These are phyloP conservation scores for Fusarium gaditjirri DNA, from an alignment of 2,329 filamentous ascomycete genomes.

Conservation along the genomic window DNA sequence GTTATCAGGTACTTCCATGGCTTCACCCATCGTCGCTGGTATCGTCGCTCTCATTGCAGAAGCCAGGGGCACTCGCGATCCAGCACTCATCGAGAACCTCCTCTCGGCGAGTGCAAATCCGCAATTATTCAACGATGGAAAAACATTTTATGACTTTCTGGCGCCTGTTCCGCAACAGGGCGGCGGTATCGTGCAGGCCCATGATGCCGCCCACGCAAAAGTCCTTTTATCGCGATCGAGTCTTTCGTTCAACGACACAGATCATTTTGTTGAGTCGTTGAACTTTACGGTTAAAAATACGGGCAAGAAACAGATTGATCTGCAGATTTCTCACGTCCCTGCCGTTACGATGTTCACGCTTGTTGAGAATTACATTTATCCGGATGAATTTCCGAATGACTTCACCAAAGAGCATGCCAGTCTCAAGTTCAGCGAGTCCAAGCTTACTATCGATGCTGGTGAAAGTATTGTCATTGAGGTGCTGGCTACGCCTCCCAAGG, in stretches of 20 bases:
- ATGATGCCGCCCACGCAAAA: constrained; percentile 66
- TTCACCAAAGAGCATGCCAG: constrained; percentile 55
- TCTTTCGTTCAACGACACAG: constrained; percentile 72
- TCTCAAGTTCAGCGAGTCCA: constrained; percentile 54
- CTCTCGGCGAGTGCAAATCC: constrained; percentile 62
- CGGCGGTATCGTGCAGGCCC: constrained; percentile 68
- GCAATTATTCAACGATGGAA: constrained; percentile 59
- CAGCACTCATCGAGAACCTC: constrained; percentile 60
- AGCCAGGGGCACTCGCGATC: constrained; percentile 62
- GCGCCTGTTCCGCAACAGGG: constrained; percentile 71
- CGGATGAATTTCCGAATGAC: constrained; percentile 58
- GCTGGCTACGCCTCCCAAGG: constrained; percentile 53
- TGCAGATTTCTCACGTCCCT: constrained; percentile 61
- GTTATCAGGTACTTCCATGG: constrained; percentile 69
- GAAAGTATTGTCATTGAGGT: constrained; percentile 60
- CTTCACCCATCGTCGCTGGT: constrained; percentile 65
- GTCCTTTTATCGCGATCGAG: constrained; percentile 65
- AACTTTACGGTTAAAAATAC: constrained; percentile 68
- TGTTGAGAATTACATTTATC: constrained; percentile 47
- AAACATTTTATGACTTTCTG: constrained; percentile 50
- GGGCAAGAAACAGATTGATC: constrained; percentile 59
- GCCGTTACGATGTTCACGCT: constrained; percentile 65
- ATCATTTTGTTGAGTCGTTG: constrained; percentile 60
- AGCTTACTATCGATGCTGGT: constrained; percentile 56
- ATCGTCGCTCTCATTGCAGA: constrained; percentile 65